Evolutionary conservation across 306 rosid genomes (phyloP).

Genomic region (Cyclanthera cordifolia): DNA sequence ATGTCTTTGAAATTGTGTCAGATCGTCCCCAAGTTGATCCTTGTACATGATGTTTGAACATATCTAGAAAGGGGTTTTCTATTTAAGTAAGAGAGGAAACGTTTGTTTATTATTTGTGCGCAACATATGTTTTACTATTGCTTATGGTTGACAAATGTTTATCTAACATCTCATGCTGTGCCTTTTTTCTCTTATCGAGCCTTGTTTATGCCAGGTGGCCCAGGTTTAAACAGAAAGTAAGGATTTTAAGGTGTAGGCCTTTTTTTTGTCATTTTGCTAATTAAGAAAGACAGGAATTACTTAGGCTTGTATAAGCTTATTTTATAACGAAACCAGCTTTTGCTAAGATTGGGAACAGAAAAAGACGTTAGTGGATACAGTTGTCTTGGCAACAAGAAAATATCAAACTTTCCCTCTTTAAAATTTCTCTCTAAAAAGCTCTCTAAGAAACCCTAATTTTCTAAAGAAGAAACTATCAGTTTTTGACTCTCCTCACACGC

Average conservation of each 20-base stretch:
- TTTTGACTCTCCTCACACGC: too few relatives aligned
- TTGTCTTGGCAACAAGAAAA: too few relatives aligned
- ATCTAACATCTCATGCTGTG: neutral
- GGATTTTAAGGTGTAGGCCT: neutral
- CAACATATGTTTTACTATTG: neutral
- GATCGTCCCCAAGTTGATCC: neutral
- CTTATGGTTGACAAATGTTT: neutral
- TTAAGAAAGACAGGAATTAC: neutral
- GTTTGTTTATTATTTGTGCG: neutral
- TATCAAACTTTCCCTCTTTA: too few relatives aligned
- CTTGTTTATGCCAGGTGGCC: neutral
- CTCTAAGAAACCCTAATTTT: too few relatives aligned
- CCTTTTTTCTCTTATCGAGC: neutral
- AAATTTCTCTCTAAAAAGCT: too few relatives aligned
- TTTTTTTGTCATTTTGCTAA: neutral
- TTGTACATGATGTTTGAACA: neutral
- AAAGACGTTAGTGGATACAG: neutral
- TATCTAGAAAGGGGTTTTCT: neutral
- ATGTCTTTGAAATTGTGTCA: constrained; percentile 15
- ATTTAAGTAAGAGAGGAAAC: neutral
- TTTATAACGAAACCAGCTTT: neutral
- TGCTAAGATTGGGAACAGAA: neutral
- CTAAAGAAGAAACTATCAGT: too few relatives aligned
- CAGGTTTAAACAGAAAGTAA: neutral
- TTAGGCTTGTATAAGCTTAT: neutral